Evolutionary conservation across 495 filamentous ascomycete genomes (phyloP).

Genomic region (Xylaria flabelliformis): DNA sequence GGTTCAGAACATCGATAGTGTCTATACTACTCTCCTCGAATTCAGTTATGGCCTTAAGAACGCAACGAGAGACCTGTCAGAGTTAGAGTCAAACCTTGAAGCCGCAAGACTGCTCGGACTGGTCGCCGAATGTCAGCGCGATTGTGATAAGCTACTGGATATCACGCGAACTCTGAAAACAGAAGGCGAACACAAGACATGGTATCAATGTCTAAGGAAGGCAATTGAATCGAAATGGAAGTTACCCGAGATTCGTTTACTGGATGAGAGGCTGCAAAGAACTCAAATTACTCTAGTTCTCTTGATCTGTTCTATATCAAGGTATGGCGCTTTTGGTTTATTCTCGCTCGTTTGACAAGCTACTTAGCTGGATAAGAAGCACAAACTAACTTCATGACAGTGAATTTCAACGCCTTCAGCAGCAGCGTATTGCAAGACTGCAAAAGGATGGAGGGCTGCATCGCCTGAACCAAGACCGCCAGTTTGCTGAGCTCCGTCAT

Average conservation of each 20-base stretch:
- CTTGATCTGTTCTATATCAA: slow-evolving; percentile 18
- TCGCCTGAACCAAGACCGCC: slow-evolving; percentile 23
- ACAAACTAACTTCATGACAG: neutral
- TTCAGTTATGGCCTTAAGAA: slow-evolving; percentile 28
- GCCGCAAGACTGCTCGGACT: slow-evolving; percentile 9
- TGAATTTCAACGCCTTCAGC: slow-evolving; percentile 20
- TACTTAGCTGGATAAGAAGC: neutral
- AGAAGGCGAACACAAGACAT: slow-evolving; percentile 6
- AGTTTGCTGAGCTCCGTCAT: slow-evolving; percentile 18
- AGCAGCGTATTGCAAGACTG: slow-evolving; percentile 18
- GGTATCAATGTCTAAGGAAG: slow-evolving; percentile 6
- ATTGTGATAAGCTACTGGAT: slow-evolving; percentile 9
- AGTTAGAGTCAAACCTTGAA: neutral
- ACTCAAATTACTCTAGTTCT: slow-evolving; percentile 18
- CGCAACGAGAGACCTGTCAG: neutral
- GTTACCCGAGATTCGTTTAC: slow-evolving; percentile 10
- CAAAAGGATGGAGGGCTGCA: slow-evolving; percentile 16
- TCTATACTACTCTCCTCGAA: slow-evolving; percentile 20
- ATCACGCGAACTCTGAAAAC: slow-evolving; percentile 11
- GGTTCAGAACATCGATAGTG: slow-evolving; percentile 27
- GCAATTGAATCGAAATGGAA: slow-evolving; percentile 18
- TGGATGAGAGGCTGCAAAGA: slow-evolving; percentile 18
- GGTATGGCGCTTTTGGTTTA: neutral
- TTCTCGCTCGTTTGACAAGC: neutral
- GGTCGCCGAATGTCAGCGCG: slow-evolving; percentile 9